Base-by-base conservation (phyloP, 176 grass and related monocot genomes). In the Phragmites australis region DNA sequence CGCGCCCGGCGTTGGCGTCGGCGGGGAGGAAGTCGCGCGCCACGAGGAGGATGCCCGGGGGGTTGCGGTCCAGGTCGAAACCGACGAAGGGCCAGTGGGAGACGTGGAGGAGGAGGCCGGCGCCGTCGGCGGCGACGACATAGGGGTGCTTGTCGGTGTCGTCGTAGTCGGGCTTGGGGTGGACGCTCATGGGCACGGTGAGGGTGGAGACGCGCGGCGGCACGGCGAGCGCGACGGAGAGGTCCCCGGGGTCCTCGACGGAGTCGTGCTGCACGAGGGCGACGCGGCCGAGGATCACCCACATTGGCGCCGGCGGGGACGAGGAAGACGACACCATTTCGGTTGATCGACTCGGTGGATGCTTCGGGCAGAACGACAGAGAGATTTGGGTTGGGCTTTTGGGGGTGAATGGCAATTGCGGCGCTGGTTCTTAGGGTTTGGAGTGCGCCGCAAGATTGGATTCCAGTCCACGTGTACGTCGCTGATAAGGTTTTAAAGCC, bases 171-270 rank as follows among this genome's bases (percentile, higher is more conserved):
- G 78, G 65, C 39, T 57, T n/a, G 1, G 78, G 65, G 65, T 81
- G 78, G 65, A 81, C 12, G 51, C 65, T 70, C 51, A n/a, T 70
- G 25, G 78, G 78, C 3, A 81, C 40, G 51, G 25, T 46, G 14
- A 61, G 9, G 10, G 16, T 76, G 5, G 74, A 60, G 40, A 39
- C 40, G 55, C 74, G 40, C 74, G 74, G 74, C 74, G 39, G 74
- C 55, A 30, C 1, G 54, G 54, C 56, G 2, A 76, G 74, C 55
- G 29, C 43, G 1, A 76, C 0, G 41, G 40, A 61, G 74, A 76
- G 15, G 40, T 76, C 55, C 9, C 40, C 74, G 2, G 74, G 74
- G 15, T 76, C 55, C 16, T 76, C 58, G 16, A 46, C 17, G 40
- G 74, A 46, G 55, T 76, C 55, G 40, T 61, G 55, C 55, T 76